Evolutionary conservation across 495 filamentous ascomycete genomes (phyloP).

Genomic region (Oidiodendron maius): DNA sequence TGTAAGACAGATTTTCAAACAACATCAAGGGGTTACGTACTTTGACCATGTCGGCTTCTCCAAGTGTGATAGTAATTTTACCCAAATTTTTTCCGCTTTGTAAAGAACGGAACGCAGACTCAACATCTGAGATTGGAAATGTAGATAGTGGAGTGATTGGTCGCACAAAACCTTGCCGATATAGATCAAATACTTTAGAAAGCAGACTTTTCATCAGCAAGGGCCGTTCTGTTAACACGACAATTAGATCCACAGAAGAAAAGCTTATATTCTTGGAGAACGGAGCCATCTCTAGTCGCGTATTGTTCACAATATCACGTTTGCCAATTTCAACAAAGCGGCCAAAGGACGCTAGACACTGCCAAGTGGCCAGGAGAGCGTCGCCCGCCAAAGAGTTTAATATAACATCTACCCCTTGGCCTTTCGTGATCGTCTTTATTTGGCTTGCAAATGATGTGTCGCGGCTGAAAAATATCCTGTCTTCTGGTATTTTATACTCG

Average conservation of each 20-base stretch:
- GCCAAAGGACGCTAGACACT: constrained; percentile 39
- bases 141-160: constrained; percentile 24
- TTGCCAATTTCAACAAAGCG: constrained; percentile 54
- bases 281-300: neutral
- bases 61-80: constrained; percentile 38
- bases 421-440: constrained; percentile 40
- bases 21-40: neutral
- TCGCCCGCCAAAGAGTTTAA: constrained; percentile 51
- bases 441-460: constrained; percentile 36
- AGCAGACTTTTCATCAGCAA: neutral
- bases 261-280: constrained; percentile 26
- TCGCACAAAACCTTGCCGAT: constrained; percentile 9
- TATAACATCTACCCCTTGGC: constrained; percentile 55
- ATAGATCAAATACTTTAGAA: constrained; percentile 16
- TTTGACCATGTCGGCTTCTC: neutral
- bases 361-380: constrained; percentile 37
- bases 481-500: constrained; percentile 41
- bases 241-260: constrained; percentile 28
- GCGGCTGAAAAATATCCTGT: constrained; percentile 44
- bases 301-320: constrained; percentile 31
- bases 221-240: neutral
- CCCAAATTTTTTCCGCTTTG: constrained; percentile 46
- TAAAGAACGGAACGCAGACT: constrained; percentile 40
- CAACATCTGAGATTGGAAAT: constrained; percentile 32
- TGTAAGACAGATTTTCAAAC: neutral